A percentile compares a stretch with the other conserved stretches of the same genome.
Evolutionary conservation across 2,329 filamentous ascomycete species (phyloP).

Genomic region (Fusarium longipes): DNA sequence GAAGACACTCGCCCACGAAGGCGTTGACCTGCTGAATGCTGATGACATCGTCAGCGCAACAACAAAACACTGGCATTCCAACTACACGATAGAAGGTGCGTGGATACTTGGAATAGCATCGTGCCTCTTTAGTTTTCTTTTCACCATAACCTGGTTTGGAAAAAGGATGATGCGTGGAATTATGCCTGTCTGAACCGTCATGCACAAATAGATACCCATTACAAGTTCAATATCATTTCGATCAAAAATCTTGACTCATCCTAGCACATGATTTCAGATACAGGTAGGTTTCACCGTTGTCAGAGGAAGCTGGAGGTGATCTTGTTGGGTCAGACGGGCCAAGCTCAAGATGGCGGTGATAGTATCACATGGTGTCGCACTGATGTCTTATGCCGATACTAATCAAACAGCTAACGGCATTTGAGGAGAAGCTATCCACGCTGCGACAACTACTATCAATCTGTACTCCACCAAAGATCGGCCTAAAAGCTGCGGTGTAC

Average conservation of each 20-base stretch:
- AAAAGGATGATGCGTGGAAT: constrained; percentile 22
- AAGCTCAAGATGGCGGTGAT: neutral
- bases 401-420: neutral
- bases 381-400: neutral
- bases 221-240: neutral
- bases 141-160: constrained; percentile 32
- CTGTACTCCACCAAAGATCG: neutral
- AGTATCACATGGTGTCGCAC: neutral
- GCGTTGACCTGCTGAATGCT: constrained; percentile 69
- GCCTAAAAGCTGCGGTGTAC: constrained; percentile 1
- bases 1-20: constrained; percentile 64
- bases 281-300: neutral
- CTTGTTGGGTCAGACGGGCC: neutral
- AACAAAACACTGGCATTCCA: constrained; percentile 32
- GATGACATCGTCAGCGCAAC: constrained; percentile 64
- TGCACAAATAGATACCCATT: neutral
- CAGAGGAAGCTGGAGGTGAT: neutral
- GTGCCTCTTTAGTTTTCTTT: constrained; percentile 28
- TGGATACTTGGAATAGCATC: constrained; percentile 39
- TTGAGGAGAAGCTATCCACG: neutral
- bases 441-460: neutral
- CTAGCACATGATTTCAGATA: no score
- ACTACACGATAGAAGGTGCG: constrained; percentile 32
- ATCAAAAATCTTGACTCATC: no score
- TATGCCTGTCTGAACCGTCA: neutral